Evolutionary conservation across 1,284 basidiomycete genomes (phyloP).

Genomic region (Taiwanofungus camphoratus): DNA sequence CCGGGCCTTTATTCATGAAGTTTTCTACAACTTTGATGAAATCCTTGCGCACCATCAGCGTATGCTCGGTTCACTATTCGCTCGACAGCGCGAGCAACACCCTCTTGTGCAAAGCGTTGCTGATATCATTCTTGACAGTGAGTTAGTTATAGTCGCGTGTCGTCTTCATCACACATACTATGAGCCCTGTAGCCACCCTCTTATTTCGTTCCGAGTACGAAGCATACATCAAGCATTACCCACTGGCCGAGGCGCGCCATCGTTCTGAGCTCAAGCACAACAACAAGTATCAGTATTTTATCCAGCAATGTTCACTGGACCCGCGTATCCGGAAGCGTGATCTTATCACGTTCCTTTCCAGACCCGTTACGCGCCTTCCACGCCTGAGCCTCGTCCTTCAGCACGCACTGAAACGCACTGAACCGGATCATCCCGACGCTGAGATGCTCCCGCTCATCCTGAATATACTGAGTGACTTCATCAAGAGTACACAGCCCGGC

Average conservation of each 20-base stretch:
- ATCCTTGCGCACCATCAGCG: conserved; percentile 60
- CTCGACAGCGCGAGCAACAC: conserved; percentile 73
- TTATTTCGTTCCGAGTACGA: conserved; percentile 63
- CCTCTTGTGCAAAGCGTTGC: conserved; percentile 72
- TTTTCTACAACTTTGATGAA: conserved; percentile 69
- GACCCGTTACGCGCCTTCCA: conserved; percentile 79
- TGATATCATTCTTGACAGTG: conserved; percentile 73
- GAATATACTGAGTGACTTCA: conserved; percentile 54
- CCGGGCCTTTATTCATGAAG: conserved; percentile 56
- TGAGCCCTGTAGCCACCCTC: conserved; percentile 27
- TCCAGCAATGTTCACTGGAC: conserved; percentile 55
- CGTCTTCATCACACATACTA: conserved; percentile 1
- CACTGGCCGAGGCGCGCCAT: conserved; percentile 73
- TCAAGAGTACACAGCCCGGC: conserved; percentile 78
- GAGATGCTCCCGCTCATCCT: conserved; percentile 64
- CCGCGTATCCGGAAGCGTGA: conserved; percentile 72
- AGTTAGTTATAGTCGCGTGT: conserved; percentile 9
- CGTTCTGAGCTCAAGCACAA: conserved; percentile 67
- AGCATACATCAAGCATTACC: conserved; percentile 78
- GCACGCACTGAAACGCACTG: conserved; percentile 61
- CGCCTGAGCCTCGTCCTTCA: conserved; percentile 71
- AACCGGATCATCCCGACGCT: conserved; percentile 56
- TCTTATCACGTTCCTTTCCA: conserved; percentile 72
- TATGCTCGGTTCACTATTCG: conserved; percentile 63
- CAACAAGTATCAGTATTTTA: conserved; percentile 56